phyloP scores from a whole-genome alignment of 2,329 filamentous ascomycete species.

The Leptodontidium sp. region DNA sequence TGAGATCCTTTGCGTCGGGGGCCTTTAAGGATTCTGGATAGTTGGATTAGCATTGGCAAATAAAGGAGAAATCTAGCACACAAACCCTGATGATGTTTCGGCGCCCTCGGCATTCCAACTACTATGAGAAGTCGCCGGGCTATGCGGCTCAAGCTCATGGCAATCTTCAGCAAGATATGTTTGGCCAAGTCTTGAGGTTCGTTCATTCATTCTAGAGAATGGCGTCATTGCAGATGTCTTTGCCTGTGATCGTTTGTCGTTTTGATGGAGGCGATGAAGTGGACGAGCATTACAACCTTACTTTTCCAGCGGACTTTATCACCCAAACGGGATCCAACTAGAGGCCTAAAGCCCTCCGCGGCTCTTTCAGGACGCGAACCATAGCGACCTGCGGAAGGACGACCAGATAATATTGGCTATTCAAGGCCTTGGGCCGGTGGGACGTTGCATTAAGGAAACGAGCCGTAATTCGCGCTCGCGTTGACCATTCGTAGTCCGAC shows the following conservation, averaged over 20 bases:
- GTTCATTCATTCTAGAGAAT: background rate
- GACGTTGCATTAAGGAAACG: background rate
- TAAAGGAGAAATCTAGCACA: background rate
- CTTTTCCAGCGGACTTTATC: background rate
- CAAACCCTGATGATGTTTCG: background rate
- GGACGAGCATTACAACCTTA: background rate
- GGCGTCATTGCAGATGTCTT: background rate
- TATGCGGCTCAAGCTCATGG: background rate
- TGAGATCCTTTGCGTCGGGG: background rate
- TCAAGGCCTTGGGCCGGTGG: background rate
- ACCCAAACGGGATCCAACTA: background rate
- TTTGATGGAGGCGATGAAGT: background rate
- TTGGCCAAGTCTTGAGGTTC: background rate
- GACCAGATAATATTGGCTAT: background rate
- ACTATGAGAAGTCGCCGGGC: background rate
- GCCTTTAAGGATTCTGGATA: background rate
- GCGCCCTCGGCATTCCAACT: background rate
- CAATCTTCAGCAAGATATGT: background rate
- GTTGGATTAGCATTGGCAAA: background rate
- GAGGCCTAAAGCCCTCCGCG: background rate
- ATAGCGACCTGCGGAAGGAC: background rate
- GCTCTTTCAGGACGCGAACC: slow-evolving; percentile 15
- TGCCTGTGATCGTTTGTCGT: background rate
- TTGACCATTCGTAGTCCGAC: background rate
- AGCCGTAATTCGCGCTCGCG: background rate